Base-by-base conservation (phyloP, 2,329 filamentous ascomycete species). In the Zasmidium citrigriseum region DNA sequence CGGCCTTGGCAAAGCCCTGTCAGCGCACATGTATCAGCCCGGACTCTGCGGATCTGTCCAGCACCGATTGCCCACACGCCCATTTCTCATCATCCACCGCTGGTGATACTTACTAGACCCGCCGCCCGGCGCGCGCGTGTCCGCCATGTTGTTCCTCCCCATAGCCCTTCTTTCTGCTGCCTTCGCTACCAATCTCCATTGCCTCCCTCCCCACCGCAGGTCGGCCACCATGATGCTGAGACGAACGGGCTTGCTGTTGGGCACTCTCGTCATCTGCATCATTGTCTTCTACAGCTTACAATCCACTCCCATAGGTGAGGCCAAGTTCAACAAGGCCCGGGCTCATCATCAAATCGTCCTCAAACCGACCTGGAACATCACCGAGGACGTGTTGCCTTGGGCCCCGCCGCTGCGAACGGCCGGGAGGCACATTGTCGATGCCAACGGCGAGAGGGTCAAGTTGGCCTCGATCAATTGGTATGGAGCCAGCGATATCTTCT, bases 401-500 rank as follows among this genome's bases (percentile, higher is more conserved):
- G 55, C 23, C 47, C 77, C 88, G 46, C 86, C 86, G 16, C 75
- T 89, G 45, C 80, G 78, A 52, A 86, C 87, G 1, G 72, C 74
- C 24, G 86, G 87, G 4, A 81, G 86, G 46, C 70, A 87, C 62
- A 79, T 89, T 24, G 78, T 89, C 54, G 86, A 89, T 73, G 73
- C 78, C 9, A 68, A 75, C 1, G 83, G 81, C 41, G 77, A 79
- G 25, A 80, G 85, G 25, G 84, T 86, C 73, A 87, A 86, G 75
- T 77, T 90, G 7, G 75, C 83, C 18, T 86, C 83, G 20, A 78
- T 89, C 68, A 89, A 89, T 74, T 89, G 87, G 87, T 89, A 89
- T 69, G 87, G 87, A 29, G 86, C 83, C 2, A 88, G 85, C 68
- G 87, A 89, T 67, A 82, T 87, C 74, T 77, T 84, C 55, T 88